Percentiles rank a stretch among this genome's conserved stretches.
phyloP scores from a whole-genome alignment of 805 yeast species.

The Ogataea haglerorum region DNA sequence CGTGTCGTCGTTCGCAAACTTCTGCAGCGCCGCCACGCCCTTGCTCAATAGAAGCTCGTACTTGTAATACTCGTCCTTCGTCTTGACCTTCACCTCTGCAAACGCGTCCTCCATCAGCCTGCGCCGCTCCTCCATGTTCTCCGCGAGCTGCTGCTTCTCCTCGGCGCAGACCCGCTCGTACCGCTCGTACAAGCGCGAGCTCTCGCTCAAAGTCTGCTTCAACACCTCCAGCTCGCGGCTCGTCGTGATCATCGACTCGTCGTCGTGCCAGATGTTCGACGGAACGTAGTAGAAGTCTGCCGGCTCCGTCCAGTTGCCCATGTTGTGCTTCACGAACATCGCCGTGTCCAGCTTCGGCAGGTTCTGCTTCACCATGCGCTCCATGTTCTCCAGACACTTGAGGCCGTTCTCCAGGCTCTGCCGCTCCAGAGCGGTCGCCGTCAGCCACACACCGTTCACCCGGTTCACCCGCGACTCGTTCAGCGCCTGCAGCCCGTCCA shows the following conservation, averaged over 20 bases:
- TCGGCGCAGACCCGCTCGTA: slow-evolving; percentile 42
- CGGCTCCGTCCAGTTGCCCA: slow-evolving; percentile 77
- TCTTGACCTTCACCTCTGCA: slow-evolving; percentile 36
- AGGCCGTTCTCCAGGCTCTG: slow-evolving; percentile 43
- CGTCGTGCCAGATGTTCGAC: slow-evolving; percentile 95
- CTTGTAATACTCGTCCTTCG: slow-evolving; percentile 36
- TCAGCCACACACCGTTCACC: slow-evolving; percentile 63
- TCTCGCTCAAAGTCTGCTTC: slow-evolving; percentile 46
- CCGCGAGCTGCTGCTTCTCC: slow-evolving; percentile 49
- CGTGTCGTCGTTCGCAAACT: slow-evolving; percentile 72
- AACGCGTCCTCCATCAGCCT: slow-evolving; percentile 32
- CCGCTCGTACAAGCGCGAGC: slow-evolving; percentile 37
- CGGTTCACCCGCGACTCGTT: slow-evolving; percentile 75
- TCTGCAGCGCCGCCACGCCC: slow-evolving; percentile 51
- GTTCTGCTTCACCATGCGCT: slow-evolving; percentile 62
- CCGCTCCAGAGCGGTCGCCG: slow-evolving; percentile 60
- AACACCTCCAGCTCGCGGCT: slow-evolving; percentile 56
- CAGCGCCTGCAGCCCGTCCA: slow-evolving; percentile 80
- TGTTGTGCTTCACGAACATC: slow-evolving; percentile 90
- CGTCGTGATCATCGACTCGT: slow-evolving; percentile 64
- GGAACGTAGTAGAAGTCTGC: slow-evolving; percentile 82
- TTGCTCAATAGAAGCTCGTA: slow-evolving; percentile 53
- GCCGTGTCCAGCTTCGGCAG: slow-evolving; percentile 72
- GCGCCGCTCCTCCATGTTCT: slow-evolving; percentile 34
- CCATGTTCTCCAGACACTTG: slow-evolving; percentile 45